These are phyloP conservation scores for Rostrohypoxylon terebratum DNA, from an alignment of 495 filamentous ascomycete species.

Conservation along the genomic window DNA sequence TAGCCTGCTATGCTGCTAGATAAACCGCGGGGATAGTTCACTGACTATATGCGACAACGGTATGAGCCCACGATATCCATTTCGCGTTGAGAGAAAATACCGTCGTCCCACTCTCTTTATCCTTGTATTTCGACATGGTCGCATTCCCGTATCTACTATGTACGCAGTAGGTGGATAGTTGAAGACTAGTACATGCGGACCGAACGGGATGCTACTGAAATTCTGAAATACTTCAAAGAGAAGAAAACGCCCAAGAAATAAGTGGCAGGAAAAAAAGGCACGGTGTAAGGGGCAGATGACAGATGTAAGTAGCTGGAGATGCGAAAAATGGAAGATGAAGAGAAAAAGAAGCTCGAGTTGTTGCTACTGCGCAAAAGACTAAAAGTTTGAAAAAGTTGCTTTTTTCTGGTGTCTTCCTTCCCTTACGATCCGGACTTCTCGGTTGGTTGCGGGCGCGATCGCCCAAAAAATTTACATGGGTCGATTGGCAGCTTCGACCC, in stretches of 20 bases:
- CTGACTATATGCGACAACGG: constrained; percentile 80
- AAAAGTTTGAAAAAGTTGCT: neutral
- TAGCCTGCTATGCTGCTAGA: neutral
- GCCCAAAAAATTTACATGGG: constrained; percentile 15
- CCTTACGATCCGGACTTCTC: constrained; percentile 27
- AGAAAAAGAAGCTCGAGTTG: neutral
- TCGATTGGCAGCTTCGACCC: constrained; percentile 21
- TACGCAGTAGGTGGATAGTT: constrained; percentile 9
- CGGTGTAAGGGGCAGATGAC: no score
- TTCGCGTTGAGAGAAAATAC: constrained; percentile 85
- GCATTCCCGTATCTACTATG: constrained; percentile 45
- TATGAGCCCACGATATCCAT: constrained; percentile 94
- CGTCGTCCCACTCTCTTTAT: constrained; percentile 77
- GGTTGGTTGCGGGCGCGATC: constrained; percentile 26
- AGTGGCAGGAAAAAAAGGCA: neutral
- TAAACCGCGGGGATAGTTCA: constrained; percentile 18
- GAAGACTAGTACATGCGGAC: constrained; percentile 8
- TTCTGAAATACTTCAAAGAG: neutral
- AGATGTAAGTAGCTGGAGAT: neutral
- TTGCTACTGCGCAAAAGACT: neutral
- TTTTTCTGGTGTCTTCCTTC: constrained; percentile 2
- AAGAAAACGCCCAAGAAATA: constrained; percentile 14
- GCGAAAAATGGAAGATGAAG: neutral
- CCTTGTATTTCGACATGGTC: constrained; percentile 85
- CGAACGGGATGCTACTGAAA: constrained; percentile 1